These are phyloP conservation scores for Auricularia sp. DNA, from an alignment of 768 basidiomycete genomes.

Conservation along the genomic window DNA sequence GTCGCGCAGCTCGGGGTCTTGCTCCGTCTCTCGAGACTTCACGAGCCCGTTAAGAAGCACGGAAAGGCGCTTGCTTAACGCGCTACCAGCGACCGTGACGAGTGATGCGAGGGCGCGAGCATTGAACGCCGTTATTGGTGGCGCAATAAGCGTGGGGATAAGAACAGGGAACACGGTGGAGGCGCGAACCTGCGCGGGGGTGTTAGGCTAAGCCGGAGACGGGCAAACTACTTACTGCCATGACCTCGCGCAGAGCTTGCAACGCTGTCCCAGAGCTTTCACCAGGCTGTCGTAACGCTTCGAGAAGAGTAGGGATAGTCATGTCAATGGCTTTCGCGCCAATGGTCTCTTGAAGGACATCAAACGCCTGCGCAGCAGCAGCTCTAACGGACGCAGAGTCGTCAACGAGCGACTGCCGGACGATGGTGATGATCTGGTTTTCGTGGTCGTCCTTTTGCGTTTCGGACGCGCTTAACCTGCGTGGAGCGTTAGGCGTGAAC, in stretches of 20 bases:
- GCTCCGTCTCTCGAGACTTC: slow-evolving; percentile 52
- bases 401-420: slow-evolving; percentile 80
- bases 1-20: slow-evolving; percentile 54
- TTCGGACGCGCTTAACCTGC: slow-evolving; percentile 75
- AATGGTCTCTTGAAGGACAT: slow-evolving; percentile 83
- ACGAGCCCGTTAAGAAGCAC: slow-evolving; percentile 72
- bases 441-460: slow-evolving; percentile 79
- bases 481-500: background rate
- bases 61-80: slow-evolving; percentile 73
- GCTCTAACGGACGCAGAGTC: slow-evolving; percentile 74
- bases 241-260: slow-evolving; percentile 87
- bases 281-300: slow-evolving; percentile 87
- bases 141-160: slow-evolving; percentile 83
- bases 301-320: slow-evolving; percentile 89
- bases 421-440: slow-evolving; percentile 76
- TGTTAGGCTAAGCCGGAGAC: slow-evolving; percentile 5
- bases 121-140: slow-evolving; percentile 92
- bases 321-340: slow-evolving; percentile 90
- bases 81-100: slow-evolving; percentile 87
- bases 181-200: slow-evolving; percentile 62
- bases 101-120: slow-evolving; percentile 82
- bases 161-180: slow-evolving; percentile 94
- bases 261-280: slow-evolving; percentile 92
- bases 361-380: slow-evolving; percentile 84
- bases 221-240: slow-evolving; percentile 51